Conservation (phyloP, 1,139 yeast genomes). For the Schizosaccharomyces versatilis region DNA sequence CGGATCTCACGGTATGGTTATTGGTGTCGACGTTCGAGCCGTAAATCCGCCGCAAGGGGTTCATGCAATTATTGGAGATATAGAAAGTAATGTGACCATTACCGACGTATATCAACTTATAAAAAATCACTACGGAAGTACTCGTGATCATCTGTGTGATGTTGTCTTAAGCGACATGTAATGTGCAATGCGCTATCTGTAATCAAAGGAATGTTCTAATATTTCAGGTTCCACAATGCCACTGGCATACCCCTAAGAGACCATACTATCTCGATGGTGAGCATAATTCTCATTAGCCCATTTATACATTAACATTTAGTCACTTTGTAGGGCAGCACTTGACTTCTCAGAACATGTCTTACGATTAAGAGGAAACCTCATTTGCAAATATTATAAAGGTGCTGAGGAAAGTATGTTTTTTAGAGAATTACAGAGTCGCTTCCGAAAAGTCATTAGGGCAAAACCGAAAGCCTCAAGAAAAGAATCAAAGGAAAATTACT, state of each 20-base stretch:
- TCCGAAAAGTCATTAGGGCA: not conserved
- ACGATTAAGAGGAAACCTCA: not conserved
- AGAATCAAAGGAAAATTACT: not conserved
- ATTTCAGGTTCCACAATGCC: not conserved
- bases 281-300: not conserved
- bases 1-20: not conserved
- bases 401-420: not conserved
- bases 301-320: not conserved
- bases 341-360: not conserved
- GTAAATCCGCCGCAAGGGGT: not conserved
- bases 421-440: not conserved
- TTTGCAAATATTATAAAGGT: slow-evolving; percentile 1
- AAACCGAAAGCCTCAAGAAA: not conserved
- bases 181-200: not conserved
- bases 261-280: not conserved
- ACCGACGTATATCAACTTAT: not conserved
- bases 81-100: not conserved
- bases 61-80: not conserved
- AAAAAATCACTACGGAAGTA: not conserved
- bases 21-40: not conserved
- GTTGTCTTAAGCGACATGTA: not conserved
- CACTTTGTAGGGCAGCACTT: not conserved
- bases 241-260: not conserved
- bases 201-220: not conserved
- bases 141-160: not conserved